Evolutionary conservation across 805 yeast genomes (phyloP).

Genomic region (Brettanomyces bruxellensis): DNA sequence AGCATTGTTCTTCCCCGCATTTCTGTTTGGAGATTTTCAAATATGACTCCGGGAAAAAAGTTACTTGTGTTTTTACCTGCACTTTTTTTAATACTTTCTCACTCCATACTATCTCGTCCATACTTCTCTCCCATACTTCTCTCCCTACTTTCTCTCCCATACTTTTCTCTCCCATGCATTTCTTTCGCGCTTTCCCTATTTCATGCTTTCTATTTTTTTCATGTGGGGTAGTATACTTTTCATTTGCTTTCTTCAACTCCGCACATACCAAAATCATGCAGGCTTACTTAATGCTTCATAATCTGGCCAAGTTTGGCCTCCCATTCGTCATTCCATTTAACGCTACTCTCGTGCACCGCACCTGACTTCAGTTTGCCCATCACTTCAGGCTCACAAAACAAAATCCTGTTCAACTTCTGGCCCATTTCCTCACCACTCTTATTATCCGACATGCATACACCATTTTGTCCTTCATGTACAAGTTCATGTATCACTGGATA

Average conservation of each 20-base stretch:
- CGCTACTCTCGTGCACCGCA: slow-evolving; percentile 60
- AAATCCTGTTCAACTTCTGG: slow-evolving; percentile 23
- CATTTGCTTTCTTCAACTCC: background rate
- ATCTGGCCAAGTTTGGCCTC: slow-evolving; percentile 30
- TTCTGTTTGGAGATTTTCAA: too few species aligned
- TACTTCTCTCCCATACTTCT: too few species aligned
- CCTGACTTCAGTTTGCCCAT: slow-evolving; percentile 46
- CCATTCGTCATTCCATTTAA: slow-evolving; percentile 80
- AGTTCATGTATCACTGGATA: slow-evolving; percentile 77
- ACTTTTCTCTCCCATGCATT: background rate
- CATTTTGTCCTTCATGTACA: slow-evolving; percentile 62
- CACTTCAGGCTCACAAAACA: slow-evolving; percentile 16
- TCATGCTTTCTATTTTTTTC: background rate
- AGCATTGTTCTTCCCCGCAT: too few species aligned
- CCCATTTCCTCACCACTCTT: slow-evolving; percentile 35
- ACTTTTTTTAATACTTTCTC: too few species aligned
- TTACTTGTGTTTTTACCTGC: too few species aligned
- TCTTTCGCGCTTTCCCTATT: background rate
- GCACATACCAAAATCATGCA: background rate
- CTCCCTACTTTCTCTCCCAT: too few species aligned
- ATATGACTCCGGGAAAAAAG: too few species aligned
- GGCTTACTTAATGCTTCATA: background rate
- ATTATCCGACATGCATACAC: slow-evolving; percentile 40
- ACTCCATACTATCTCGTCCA: too few species aligned
- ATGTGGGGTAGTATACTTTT: background rate